Base-by-base conservation (phyloP, 1,139 yeast genomes). In the Yamadazyma jaroonii region DNA sequence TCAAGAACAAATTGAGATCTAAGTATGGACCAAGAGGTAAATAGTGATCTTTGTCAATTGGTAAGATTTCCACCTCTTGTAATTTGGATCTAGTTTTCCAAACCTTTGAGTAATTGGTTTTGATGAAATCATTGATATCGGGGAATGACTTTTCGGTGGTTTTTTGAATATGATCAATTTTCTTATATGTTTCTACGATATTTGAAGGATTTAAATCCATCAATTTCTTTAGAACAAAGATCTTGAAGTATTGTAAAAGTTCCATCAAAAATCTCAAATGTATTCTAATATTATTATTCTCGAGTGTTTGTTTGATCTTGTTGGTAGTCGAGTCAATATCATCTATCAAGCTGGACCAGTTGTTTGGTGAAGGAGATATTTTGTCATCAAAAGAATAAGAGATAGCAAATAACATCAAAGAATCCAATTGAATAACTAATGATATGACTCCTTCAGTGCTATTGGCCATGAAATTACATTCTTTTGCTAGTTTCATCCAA, bases 11-110 rank as follows among this genome's bases (percentile, higher is more conserved):
- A 13, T 52, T 52, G 31, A 67, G 42, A 31, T 59, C 61, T 3
- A 73, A 59, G 42, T 67, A 66, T 2, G 53, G 47, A 3, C 72
- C 72, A 34, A 68, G 47, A 1, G 75, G 75, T 24, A 69, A 47
- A 43, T 62, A 69, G 43, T 55, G 68, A 24, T 47, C 42, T 32
- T 57, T 59, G 14, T 48, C 39, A 8, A 45, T 46, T 2, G 66
- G 65, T 10, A 33, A 11, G 2, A 36, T 17, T 7, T 35, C 38
- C 4, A 37, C 14, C 6, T 31, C 38, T 2, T 12, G 13, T 7
- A 46, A 29, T 12, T 21, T 37, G 23, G 37, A 34, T 40, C 57
- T 52, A 32, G 54, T 57, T 30, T 43, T 47, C 70, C 72, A 68
- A 2, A 69, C 57, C 7, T 52, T 46, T 1, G 70, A 72, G 39